These are phyloP conservation scores for Curvularia verruculosa DNA, from an alignment of 2,329 filamentous ascomycete genomes.

Conservation along the genomic window DNA sequence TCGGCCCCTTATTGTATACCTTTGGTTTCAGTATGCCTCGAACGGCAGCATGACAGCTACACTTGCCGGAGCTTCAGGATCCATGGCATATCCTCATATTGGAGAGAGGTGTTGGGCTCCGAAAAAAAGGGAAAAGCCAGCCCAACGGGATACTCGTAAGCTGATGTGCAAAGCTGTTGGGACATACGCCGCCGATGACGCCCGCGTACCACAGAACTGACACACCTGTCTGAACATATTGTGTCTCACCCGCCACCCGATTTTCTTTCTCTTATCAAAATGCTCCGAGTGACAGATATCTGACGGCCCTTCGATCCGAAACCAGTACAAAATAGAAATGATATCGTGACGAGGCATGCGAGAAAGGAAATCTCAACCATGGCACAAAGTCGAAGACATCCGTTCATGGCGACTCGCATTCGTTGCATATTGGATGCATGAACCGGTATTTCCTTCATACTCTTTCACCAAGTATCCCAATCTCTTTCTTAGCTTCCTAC, in stretches of 20 bases:
- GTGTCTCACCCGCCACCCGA: not conserved
- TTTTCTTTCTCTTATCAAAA: not conserved
- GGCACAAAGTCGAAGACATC: not conserved
- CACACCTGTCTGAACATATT: not conserved
- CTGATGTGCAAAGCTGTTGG: not conserved
- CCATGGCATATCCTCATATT: not conserved
- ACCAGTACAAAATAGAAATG: not conserved
- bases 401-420: not conserved
- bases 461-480: no score
- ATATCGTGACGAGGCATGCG: not conserved
- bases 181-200: conserved; percentile 9
- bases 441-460: not conserved
- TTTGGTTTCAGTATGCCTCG: not conserved
- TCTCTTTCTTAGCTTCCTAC: not conserved
- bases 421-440: not conserved
- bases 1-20: not conserved
- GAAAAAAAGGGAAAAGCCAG: not conserved
- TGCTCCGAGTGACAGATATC: not conserved
- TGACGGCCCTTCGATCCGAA: not conserved
- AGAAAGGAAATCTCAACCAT: not conserved
- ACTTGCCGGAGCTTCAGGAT: not conserved
- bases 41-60: not conserved
- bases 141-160: not conserved
- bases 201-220: conserved; percentile 6
- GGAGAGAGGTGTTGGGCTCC: not conserved